These are phyloP conservation scores for Stentor coeruleus DNA, from an alignment of 73 alveolate species.

Conservation along the genomic window DNA sequence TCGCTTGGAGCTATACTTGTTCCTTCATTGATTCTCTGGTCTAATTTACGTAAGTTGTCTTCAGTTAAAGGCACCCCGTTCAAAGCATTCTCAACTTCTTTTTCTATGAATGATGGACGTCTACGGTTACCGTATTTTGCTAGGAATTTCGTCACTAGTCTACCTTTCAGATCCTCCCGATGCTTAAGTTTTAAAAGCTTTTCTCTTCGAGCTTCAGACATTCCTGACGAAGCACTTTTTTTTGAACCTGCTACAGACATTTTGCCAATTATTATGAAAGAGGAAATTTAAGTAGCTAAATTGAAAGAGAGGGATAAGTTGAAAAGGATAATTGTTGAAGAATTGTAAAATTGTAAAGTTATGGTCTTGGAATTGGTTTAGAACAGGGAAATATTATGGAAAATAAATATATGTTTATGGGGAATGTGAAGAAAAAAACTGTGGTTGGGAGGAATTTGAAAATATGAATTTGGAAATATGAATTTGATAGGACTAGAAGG, in stretches of 20 bases:
- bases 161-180: slow-evolving; percentile 28
- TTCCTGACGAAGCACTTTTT: background rate
- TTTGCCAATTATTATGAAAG: no score
- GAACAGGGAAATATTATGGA: no score
- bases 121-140: slow-evolving; percentile 29
- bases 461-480: no score
- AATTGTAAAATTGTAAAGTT: no score
- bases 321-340: no score
- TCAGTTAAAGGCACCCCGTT: slow-evolving; percentile 2
- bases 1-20: background rate
- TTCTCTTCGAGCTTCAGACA: slow-evolving; percentile 1
- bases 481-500: no score
- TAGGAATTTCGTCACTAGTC: slow-evolving; percentile 8
- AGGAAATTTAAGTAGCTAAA: no score
- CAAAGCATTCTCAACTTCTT: slow-evolving; percentile 28
- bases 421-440: no score
- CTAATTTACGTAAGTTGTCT: slow-evolving; percentile 21
- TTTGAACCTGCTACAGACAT: slow-evolving; percentile 23
- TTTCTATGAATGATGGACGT: slow-evolving; percentile 12
- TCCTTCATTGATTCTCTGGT: background rate
- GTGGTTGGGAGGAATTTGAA: no score
- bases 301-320: no score
- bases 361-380: no score
- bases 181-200: slow-evolving; percentile 1
- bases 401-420: no score